Base-by-base conservation (phyloP, 139 green algal genomes). In the Micractinium conductrix region DNA sequence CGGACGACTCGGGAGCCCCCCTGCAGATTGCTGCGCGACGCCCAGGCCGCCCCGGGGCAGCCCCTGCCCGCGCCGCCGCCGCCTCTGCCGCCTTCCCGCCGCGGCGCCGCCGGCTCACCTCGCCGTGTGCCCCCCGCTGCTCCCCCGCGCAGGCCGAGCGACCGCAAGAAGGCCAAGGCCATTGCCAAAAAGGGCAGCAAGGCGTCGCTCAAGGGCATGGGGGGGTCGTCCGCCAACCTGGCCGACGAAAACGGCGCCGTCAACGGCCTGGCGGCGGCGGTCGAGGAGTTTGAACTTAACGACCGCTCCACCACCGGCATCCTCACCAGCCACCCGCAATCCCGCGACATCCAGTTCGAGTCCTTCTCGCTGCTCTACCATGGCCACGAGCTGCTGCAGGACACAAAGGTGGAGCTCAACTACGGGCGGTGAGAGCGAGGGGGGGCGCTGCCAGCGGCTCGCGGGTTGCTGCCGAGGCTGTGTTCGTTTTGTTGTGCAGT, bases 301-400 rank as follows among this genome's bases (percentile, higher is more conserved):
- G 90, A 92, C 30, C 84, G 92, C 30, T 92, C 92, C 8, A 92
- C 82, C 79, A 97, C 94, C 12, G 93, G 94, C 33, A 88, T 97
- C 28, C 86, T 97, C 35, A 91, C 93, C 5, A 92, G 86, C 45
- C 94, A 98, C 78, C 93, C 93, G 14, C 89, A 96, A 83, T 92
- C 88, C 4, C 84, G 94, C 9, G 94, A 98, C 81, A 87, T 98
- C 17, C 94, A 97, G 35, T 89, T 97, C 28, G 90, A 95, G 35
- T 92, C 79, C 71, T 95, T 98, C 78, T 95, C 90, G 1, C 85
- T 98, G 38, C 91, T 98, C 1, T 97, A 95, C 84, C 92, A 97
- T 55, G 95, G 95, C 0, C 93, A 96, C 84, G 92, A 96, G 79
- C 93, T 98, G 80, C 88, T 98, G 28, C 62, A 78, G 42, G 95